Evolutionary conservation across 805 yeast genomes (phyloP).

Genomic region (Metschnikowia noctiluminum): DNA sequence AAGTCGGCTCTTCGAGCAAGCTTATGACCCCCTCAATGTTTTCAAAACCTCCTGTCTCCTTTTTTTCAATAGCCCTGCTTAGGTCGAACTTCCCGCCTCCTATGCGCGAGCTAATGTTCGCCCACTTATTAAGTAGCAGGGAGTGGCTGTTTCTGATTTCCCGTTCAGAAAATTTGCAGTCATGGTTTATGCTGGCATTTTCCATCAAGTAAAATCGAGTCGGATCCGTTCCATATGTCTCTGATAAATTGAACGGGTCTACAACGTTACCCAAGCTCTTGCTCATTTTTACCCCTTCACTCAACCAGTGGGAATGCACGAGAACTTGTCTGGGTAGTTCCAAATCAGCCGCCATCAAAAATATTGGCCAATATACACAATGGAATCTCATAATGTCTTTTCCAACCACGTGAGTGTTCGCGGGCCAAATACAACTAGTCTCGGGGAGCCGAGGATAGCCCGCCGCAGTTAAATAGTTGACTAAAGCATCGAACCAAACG

Average conservation of each 20-base stretch:
- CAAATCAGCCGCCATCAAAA: conserved; percentile 77
- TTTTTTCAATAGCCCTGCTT: conserved; percentile 36
- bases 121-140: conserved; percentile 75
- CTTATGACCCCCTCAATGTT: conserved; percentile 23
- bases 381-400: conserved; percentile 90
- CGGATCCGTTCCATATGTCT: conserved; percentile 66
- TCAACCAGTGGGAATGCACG: conserved; percentile 94
- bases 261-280: conserved; percentile 91
- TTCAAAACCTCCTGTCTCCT: conserved; percentile 20
- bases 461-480: conserved; percentile 74
- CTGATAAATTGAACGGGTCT: conserved; percentile 71
- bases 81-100: conserved; percentile 69
- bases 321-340: conserved; percentile 69
- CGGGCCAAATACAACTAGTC: conserved; percentile 49
- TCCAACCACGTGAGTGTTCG: conserved; percentile 75
- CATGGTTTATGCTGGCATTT: conserved; percentile 70
- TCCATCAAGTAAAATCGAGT: conserved; percentile 73
- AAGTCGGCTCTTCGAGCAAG: background rate
- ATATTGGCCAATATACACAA: conserved; percentile 91
- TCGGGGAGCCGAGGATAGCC: conserved; percentile 41
- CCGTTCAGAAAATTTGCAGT: conserved; percentile 72
- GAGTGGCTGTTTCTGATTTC: conserved; percentile 52
- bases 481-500: conserved; percentile 95
- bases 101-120: conserved; percentile 71
- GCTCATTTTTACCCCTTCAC: conserved; percentile 89